Evolutionary conservation across 495 filamentous ascomycete species (phyloP).

Genomic region (Letharia columbiana): DNA sequence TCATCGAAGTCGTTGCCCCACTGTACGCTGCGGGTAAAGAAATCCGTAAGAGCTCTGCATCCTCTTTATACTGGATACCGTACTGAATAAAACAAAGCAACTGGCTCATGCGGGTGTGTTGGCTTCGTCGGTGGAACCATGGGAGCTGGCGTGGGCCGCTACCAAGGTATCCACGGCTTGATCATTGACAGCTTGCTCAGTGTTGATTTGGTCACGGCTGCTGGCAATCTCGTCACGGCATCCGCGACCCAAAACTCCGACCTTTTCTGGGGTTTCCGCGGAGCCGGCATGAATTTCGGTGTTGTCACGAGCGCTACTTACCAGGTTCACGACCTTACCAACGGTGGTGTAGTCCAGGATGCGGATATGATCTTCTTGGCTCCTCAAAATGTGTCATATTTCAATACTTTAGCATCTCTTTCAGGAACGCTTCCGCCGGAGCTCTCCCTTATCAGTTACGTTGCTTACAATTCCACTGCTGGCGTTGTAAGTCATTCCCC

Average conservation of each 20-base stretch:
- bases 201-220: constrained; percentile 29
- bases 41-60: constrained; percentile 20
- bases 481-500: background rate
- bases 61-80: constrained; percentile 8
- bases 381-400: constrained; percentile 22
- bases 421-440: constrained; percentile 23
- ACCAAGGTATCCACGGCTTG: constrained; percentile 33
- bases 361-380: constrained; percentile 23
- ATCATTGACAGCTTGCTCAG: constrained; percentile 31
- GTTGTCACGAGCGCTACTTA: constrained; percentile 37
- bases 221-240: constrained; percentile 30
- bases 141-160: constrained; percentile 35
- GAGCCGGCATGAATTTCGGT: constrained; percentile 45
- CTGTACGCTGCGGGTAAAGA: constrained; percentile 24
- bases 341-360: constrained; percentile 26
- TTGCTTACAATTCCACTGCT: background rate
- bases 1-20: constrained; percentile 22
- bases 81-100: constrained; percentile 12
- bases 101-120: constrained; percentile 28
- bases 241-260: constrained; percentile 33
- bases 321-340: constrained; percentile 26
- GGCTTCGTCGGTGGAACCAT: constrained; percentile 33
- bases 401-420: constrained; percentile 24
- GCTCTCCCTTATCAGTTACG: constrained; percentile 18
- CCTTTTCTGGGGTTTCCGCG: constrained; percentile 46